Evolutionary conservation across 1,139 yeast species (phyloP), one percentile per base, ranked within the genome.

Genomic region (Kurtzmaniella natalensis): DNA sequence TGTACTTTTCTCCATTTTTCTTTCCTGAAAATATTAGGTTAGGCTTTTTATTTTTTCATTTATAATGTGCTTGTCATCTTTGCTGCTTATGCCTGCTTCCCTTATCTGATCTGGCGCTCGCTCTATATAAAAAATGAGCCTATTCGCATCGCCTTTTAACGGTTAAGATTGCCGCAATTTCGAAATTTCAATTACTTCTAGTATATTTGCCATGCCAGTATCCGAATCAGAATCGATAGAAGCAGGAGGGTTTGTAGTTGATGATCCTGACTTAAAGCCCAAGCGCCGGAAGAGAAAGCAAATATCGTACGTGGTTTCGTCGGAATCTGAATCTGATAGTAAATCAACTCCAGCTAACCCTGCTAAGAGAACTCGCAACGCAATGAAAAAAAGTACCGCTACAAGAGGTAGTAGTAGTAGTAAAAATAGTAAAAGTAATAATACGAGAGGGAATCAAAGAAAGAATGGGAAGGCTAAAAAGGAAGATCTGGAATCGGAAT

Each of bases 161-260:
- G 4, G 11, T 11, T 23, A 5, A 23, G 26, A 16, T 23, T 23
- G 26, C 26, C 26, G 14, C n/a, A n/a, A n/a, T n/a, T n/a, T n/a
- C n/a, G n/a, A n/a, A n/a, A n/a, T n/a, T n/a, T n/a, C n/a, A n/a
- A n/a, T n/a, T n/a, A n/a, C n/a, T n/a, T n/a, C n/a, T n/a, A n/a
- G n/a, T n/a, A n/a, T n/a, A n/a, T n/a, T n/a, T n/a, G n/a, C 26
- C 28, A 30, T 30, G 32, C 18, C 24, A 11, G 24, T 30, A 9
- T 30, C 26, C 18, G 37, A 25, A 11, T 18, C 31, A 13, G 37
- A 26, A 17, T n/a, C 32, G n/a, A 20, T 24, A 7, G 48, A 44
- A 18, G 65, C 50, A 4, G 76, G 76, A 3, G 76, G 76, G 10
- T 70, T 70, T 43, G 47, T 71, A 6, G 52, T 54, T 4, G 58